Base-by-base conservation (phyloP, 805 yeast species). In the Teunomyces stri region DNA sequence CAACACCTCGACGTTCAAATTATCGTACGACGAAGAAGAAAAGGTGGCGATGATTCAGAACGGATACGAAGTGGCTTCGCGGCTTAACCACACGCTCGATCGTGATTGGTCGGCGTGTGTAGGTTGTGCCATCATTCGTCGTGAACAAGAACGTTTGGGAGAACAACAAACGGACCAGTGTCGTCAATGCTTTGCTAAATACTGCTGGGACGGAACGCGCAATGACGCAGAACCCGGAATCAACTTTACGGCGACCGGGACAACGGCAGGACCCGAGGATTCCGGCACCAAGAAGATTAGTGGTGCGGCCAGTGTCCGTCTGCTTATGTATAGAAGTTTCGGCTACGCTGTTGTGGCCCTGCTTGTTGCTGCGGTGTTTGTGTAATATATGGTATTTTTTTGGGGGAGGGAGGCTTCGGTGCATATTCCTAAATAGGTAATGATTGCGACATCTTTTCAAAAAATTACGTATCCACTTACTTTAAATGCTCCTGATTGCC, bases 231-330 rank as follows among this genome's bases (percentile, higher is more conserved):
- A 45, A 16, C 54, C 62, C 1, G 58, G 55, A 52, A 61, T 72
- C 44, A 69, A 71, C 53, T 74, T 69, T 57, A 74, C 78, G 18
- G 58, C 61, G 1, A 58, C 62, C 16, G 79, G 79, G 27, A 54
- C 68, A 41, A 69, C 75, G 18, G 56, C 58, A 25, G 68, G 54
- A 2, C 50, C 45, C 3, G 61, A 63, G 22, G 58, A 53, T 10
- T 57, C 58, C 12, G 64, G 40, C 11, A 22, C 28, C 18, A 20
- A 22, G 13, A 37, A 37, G 40, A n/a, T 37, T 12, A 13, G 40
- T 10, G 40, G 28, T 5, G 40, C 16, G 16, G 28, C 28, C 40
- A 37, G 40, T 10, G 16, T 22, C 6, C 5, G 10, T 18, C 18
- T n/a, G 11, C 22, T 13, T 6, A 15, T 35, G 38, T 20, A 18